A percentile compares a stretch with the other conserved stretches of the same genome.
phyloP scores from a whole-genome alignment of 306 rosid species.

The Biancaea sappan region DNA sequence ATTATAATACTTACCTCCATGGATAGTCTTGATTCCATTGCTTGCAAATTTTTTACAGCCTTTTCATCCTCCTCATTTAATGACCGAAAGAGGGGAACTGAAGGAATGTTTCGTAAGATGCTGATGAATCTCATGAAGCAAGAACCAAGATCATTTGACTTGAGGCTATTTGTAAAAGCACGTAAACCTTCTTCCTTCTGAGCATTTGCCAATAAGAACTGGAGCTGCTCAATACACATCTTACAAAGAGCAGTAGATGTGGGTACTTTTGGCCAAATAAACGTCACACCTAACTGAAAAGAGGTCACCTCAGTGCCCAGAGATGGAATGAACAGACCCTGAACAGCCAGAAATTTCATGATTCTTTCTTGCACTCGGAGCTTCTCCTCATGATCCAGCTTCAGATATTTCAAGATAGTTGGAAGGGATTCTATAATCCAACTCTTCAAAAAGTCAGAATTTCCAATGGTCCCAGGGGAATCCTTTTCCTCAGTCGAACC shows the following conservation, averaged over 20 bases:
- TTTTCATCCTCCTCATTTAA: conserved; percentile 70
- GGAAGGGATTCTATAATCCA: conserved; percentile 96
- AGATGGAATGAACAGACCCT: conserved; percentile 89
- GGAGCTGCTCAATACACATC: conserved; percentile 92
- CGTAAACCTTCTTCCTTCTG: conserved; percentile 77
- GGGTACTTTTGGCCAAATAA: conserved; percentile 93
- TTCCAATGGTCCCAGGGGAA: conserved; percentile 56
- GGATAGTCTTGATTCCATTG: conserved; percentile 59
- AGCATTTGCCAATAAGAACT: conserved; percentile 71
- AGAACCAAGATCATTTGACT: conserved; percentile 78
- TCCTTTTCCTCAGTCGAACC: conserved; percentile 88
- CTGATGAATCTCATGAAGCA: conserved; percentile 87
- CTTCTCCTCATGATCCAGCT: conserved; percentile 71
- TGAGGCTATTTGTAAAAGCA: conserved; percentile 48
- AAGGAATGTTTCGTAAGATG: conserved; percentile 85
- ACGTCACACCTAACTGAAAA: conserved; percentile 83
- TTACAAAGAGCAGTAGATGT: conserved; percentile 81
- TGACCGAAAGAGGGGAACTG: conserved; percentile 77
- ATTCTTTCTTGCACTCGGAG: conserved; percentile 72
- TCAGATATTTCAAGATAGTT: conserved; percentile 66
- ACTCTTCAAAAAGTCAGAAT: conserved; percentile 75
- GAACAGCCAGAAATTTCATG: conserved; percentile 90
- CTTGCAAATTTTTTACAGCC: conserved; percentile 68
- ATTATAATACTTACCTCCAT: conserved; percentile 57
- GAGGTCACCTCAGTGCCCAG: conserved; percentile 96